Percentiles rank a stretch among this genome's conserved stretches.
These are phyloP conservation scores for Cucurbita argyrosperma DNA, from an alignment of 306 rosid species.

Conservation along the genomic window DNA sequence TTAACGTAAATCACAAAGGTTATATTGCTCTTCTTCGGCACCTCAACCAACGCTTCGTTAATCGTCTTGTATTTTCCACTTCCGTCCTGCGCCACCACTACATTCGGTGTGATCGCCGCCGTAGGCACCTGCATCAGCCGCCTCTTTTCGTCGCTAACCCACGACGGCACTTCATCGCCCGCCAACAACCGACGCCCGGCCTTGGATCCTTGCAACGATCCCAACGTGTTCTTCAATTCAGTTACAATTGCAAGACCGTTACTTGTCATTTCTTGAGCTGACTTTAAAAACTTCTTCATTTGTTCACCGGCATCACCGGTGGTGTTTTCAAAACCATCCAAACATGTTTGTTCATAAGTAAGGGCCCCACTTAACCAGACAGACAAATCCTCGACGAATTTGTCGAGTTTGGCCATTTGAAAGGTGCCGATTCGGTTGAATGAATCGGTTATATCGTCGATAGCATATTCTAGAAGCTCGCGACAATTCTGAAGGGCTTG, in stretches of 20 bases:
- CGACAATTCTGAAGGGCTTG: slow-evolving; percentile 31
- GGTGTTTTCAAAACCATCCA: slow-evolving; percentile 30
- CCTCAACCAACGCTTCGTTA: slow-evolving; percentile 18
- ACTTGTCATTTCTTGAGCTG: slow-evolving; percentile 19
- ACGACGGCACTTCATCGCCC: slow-evolving; percentile 6
- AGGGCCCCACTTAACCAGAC: slow-evolving; percentile 36
- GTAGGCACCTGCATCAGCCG: not conserved
- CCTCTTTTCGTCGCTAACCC: slow-evolving; percentile 20
- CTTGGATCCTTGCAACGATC: not conserved
- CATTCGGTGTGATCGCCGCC: not conserved
- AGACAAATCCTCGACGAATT: slow-evolving; percentile 21
- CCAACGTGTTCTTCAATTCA: not conserved
- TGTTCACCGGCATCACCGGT: slow-evolving; percentile 17
- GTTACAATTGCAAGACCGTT: slow-evolving; percentile 32
- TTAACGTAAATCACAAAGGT: slow-evolving; percentile 39
- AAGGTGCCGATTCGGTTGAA: slow-evolving; percentile 11
- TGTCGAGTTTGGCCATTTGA: slow-evolving; percentile 8
- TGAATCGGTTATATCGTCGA: slow-evolving; percentile 21
- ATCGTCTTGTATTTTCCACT: slow-evolving; percentile 31
- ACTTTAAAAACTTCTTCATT: slow-evolving; percentile 18
- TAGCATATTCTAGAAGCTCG: slow-evolving; percentile 26
- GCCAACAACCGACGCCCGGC: slow-evolving; percentile 15
- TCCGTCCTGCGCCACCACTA: slow-evolving; percentile 38
- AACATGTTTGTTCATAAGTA: slow-evolving; percentile 32
- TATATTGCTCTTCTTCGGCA: slow-evolving; percentile 14